Evolutionary conservation across 2,329 filamentous ascomycete genomes (phyloP), one percentile per base, ranked within the genome.

Genomic region (Ophiosphaerella narmari): DNA sequence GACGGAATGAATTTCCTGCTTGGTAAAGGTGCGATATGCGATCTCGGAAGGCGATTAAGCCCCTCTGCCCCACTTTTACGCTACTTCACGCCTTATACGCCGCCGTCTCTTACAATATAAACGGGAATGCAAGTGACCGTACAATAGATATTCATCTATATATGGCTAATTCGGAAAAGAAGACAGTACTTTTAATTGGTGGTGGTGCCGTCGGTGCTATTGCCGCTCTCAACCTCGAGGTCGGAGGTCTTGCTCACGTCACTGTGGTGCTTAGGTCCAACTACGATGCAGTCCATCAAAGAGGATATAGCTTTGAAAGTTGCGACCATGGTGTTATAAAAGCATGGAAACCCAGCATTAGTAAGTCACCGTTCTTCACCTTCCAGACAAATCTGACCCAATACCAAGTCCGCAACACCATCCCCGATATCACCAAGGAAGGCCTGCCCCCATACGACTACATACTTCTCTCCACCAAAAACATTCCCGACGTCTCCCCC

Each of bases 391-490:
- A n/a, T 5, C 18, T 29, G n/a, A 38, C 21, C 14, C 33, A 26
- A 16, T 7, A 13, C 18, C 14, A 8, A 79, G 78, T 85, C 31
- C 67, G 75, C 47, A 77, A 78, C 39, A 68, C 68, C 3, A 70
- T 85, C 18, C 82, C 82, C 1, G 62, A 82, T 37, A 70, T 80
- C 4, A 46, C 55, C 3, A 54, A 72, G 39, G 66, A 72, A 33
- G 34, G 23, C 9, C 46, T 74, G 5, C 47, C 55, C 1, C 71
- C 74, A 1, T 86, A 78, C 60, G 80, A 86, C 66, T 86, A 79
- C 56, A 76, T 86, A 33, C 66, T 86, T 7, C 74, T 81, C 33
- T 76, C 78, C 5, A 86, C 82, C 8, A 87, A 87, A 62, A 86
- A 84, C 56, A 68, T 82, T 31, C 76, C 82, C 5, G 83, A 86